Evolutionary conservation across 2,329 filamentous ascomycete species (phyloP).

Genomic region (Myriosclerotinia curreyana): DNA sequence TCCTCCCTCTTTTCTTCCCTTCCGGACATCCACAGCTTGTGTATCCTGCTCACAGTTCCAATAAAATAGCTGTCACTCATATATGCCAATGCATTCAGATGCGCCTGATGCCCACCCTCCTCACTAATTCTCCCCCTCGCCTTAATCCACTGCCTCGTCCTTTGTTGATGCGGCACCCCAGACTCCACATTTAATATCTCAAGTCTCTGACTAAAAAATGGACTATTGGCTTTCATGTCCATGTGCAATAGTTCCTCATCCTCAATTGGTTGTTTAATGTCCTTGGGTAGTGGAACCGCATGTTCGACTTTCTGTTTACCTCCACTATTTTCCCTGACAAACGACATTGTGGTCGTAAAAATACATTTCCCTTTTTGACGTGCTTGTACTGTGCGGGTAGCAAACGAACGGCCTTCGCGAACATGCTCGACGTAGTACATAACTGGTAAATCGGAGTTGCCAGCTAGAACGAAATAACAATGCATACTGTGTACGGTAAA

Average conservation of each 20-base stretch:
- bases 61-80: constrained; percentile 93
- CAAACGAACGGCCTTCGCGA: constrained; percentile 83
- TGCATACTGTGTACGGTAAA: constrained; percentile 95
- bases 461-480: constrained; percentile 96
- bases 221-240: constrained; percentile 39
- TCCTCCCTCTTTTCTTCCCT: constrained; percentile 26
- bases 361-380: constrained; percentile 84
- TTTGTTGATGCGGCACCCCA: constrained; percentile 60
- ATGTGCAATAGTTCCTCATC: constrained; percentile 43
- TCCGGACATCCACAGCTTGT: constrained; percentile 74
- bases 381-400: constrained; percentile 93
- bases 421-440: constrained; percentile 95
- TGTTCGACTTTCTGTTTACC: constrained; percentile 59
- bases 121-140: constrained; percentile 71
- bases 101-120: constrained; percentile 71
- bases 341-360: constrained; percentile 93
- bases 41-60: constrained; percentile 77
- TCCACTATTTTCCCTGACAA: constrained; percentile 65
- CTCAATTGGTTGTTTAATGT: constrained; percentile 42
- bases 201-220: constrained; percentile 57
- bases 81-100: constrained; percentile 86
- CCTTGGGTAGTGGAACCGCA: constrained; percentile 56
- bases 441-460: constrained; percentile 78
- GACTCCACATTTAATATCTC: constrained; percentile 53
- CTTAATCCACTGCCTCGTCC: constrained; percentile 70